Evolutionary conservation across 345 rosid species (phyloP), one percentile per base, ranked within the genome.

Genomic region (Hevea brasiliensis): DNA sequence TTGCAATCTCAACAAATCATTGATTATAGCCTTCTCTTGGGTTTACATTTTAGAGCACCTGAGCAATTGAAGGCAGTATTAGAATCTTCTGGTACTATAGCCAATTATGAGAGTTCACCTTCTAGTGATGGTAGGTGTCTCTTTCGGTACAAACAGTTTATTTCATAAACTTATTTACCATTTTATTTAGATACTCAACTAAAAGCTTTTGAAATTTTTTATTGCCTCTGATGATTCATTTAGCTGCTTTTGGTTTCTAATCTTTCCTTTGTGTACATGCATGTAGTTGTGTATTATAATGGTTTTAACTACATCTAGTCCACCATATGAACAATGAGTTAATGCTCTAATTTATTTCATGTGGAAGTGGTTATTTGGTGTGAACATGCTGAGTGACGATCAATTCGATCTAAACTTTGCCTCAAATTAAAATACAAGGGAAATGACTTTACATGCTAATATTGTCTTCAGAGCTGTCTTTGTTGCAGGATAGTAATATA

Each of bases 1-100:
- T 79, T 92, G 82, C 90, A 90, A 82, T 90, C 97, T 75, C 92
- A 90, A 72, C 85, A 87, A 21, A 89, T 92, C 72, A 90, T 92
- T 67, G 97, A 92, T 79, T 92, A 92, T 73, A 92, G 97, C 82
- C 96, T 92, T 77, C 80, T 92, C 68, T 71, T 92, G 78, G 97
- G 97, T 48, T 65, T 92, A 73, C 94, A 92, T 82, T 92, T 92
- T 78, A 87, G 92, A 86, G 97, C 91, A 35, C 97, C 97, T 23
- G 87, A 81, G 61, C 92, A 85, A 64, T 84, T 92, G 80, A 86
- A 81, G 74, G 87, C 86, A 68, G 77, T 87, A 59, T 79, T 90
- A 48, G 88, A 83, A 72, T 85, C 87, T 70, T 81, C 92, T n/a
- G 82, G 69, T 61, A 69, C 86, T 67, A 78, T 78, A 41, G 75